Evolutionary conservation across 192 early-diverging fungal genomes (phyloP), one percentile per base, ranked within the genome.

Genomic region (Podila epigama): DNA sequence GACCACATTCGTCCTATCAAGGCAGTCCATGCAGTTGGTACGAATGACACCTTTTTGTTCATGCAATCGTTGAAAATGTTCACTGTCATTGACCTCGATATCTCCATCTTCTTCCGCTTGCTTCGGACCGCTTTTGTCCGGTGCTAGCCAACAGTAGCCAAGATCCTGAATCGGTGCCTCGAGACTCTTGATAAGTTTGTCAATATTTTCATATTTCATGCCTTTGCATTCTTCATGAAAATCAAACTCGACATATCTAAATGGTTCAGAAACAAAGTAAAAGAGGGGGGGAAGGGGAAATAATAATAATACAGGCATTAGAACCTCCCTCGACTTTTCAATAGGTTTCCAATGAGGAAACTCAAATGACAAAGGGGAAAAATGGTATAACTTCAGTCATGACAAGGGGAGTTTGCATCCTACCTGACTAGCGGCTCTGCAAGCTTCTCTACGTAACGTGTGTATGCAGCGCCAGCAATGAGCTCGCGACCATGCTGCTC

Each of bases 1-100:
- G 18, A 88, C 87, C 39, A 99, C 96, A 59, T 99, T 98, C 33
- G 97, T 99, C 7, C 97, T 85, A 79, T 99, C 97, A 31, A 99
- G 83, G 77, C 97, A 99, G 85, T 99, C 97, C 91, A 99, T 97
- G 81, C 96, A 99, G 72, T 99, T 99, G 27, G 72, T 75, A 0
- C 72, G 64, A n/a, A 75, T 11, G 90, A 91, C 28, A 48, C 61
- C 79, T 80, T 85, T 53, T 33, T 60, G 63, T 51, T 85, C 51
- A 71, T 51, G 63, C 11, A 75, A 59, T 22, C 62, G 40, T 18
- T 69, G 58, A 40, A 63, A 71, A 7, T 40, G 37, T 36, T 51
- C 72, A 13, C 27, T 31, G 25, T 51, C 31, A 10, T 36, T 37
- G 56, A 81, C 57, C 6, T 41, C 31, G 12, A 20, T 31, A 0